phyloP scores from a whole-genome alignment of 306 rosid genomes.

The Quercus parvula region DNA sequence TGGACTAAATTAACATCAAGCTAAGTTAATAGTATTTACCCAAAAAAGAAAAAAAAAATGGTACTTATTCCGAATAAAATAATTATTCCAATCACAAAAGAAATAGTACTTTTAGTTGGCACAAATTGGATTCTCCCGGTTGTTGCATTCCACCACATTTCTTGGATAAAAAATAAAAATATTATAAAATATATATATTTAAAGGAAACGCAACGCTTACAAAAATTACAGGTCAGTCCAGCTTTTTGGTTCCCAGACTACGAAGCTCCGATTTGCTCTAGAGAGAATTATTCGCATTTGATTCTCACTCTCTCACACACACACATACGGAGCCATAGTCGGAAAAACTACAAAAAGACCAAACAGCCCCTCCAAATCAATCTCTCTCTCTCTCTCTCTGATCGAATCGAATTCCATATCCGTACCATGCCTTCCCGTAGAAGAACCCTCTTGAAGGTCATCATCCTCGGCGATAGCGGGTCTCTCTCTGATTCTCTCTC shows the following conservation, averaged over 20 bases:
- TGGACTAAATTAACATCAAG: too few relatives aligned
- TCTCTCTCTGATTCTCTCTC: constrained; percentile 18
- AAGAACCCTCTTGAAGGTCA: constrained; percentile 95
- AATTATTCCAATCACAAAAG: too few relatives aligned
- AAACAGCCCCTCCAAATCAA: neutral
- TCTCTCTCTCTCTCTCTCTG: constrained; percentile 16
- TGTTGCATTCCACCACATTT: too few relatives aligned
- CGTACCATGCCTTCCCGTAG: constrained; percentile 88
- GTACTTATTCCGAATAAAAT: too few relatives aligned
- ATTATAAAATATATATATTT: too few relatives aligned
- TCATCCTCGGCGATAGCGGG: constrained; percentile 99
- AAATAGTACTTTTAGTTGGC: too few relatives aligned
- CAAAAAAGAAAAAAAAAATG: too few relatives aligned
- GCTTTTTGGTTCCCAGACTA: constrained; percentile 19
- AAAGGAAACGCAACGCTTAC: neutral
- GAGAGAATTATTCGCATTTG: neutral
- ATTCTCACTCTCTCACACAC: too few relatives aligned
- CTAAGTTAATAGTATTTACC: too few relatives aligned
- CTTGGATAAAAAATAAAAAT: too few relatives aligned
- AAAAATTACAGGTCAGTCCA: constrained; percentile 25
- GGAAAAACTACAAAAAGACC: neutral
- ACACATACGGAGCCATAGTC: neutral
- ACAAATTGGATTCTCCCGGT: too few relatives aligned
- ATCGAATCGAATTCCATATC: constrained; percentile 19
- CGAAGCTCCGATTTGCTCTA: constrained; percentile 12